Evolutionary conservation across 2,329 filamentous ascomycete genomes (phyloP).

Genomic region (Microdochium nivale): DNA sequence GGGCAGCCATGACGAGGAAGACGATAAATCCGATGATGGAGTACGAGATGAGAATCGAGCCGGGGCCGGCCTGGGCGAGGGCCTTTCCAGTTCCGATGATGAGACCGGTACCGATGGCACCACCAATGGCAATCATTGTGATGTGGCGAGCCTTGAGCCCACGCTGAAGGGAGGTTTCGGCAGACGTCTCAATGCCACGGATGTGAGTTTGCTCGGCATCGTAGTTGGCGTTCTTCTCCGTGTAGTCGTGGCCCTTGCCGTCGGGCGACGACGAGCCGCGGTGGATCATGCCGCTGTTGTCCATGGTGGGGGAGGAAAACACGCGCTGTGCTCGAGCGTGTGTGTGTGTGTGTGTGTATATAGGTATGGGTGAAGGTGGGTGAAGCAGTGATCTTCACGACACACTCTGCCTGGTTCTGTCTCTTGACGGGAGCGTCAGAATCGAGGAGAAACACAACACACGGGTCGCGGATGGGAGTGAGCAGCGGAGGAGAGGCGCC

Average conservation of each 20-base stretch:
- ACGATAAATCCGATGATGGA: conserved; percentile 62
- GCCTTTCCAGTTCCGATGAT: conserved; percentile 60
- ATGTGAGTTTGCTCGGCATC: conserved; percentile 23
- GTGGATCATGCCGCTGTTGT: conserved; percentile 15
- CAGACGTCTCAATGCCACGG: conserved; percentile 39
- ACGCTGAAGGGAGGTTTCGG: conserved; percentile 39
- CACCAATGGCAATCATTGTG: conserved; percentile 61
- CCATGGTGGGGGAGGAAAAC: conserved; percentile 9
- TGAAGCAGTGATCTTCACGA: background rate
- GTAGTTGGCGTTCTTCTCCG: background rate
- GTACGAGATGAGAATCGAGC: conserved; percentile 64
- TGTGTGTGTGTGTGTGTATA: background rate
- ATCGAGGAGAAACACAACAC: background rate
- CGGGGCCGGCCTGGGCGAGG: conserved; percentile 47
- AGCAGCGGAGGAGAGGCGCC: background rate
- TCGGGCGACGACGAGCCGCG: conserved; percentile 19
- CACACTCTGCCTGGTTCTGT: too few relatives aligned
- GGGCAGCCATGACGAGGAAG: conserved; percentile 71
- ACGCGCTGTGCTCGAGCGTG: background rate
- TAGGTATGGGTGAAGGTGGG: background rate
- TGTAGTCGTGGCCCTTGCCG: conserved; percentile 4
- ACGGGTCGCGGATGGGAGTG: background rate
- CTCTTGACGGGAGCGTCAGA: too few relatives aligned
- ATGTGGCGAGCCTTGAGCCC: conserved; percentile 46
- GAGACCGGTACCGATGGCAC: conserved; percentile 65